Base-by-base conservation (phyloP, 768 basidiomycete species). In the Cystofilobasidium capitatum region DNA sequence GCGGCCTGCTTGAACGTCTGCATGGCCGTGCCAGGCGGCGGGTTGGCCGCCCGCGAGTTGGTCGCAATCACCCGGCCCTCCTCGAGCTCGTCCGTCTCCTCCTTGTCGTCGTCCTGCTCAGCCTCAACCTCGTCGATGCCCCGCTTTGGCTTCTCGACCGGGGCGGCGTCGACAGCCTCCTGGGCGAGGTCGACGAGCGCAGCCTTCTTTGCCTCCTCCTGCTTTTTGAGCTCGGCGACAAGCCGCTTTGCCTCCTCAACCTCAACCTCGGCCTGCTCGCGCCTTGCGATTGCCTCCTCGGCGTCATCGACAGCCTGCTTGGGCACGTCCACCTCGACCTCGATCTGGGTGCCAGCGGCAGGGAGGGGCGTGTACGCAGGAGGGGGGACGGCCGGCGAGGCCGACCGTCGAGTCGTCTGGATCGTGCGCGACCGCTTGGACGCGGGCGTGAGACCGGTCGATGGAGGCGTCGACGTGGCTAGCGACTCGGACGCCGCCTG, bases 1-100 rank as follows among this genome's bases (percentile, higher is more conserved):
- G 86, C 88, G 63, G 86, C 80, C 40, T 85, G 85, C 77, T 87
- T 88, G 72, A 83, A 82, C 73, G 84, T 82, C 14, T 89, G 85
- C 71, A 85, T 82, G 70, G 86, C 74, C 24, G 61, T 57, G 79
- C 74, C 58, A 24, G 70, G 80, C 74, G 75, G 83, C 82, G 58
- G 16, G 65, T 58, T 24, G 65, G 29, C 58, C 4, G 69, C 72
- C 55, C 89, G 82, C 57, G 81, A 82, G 75, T 91, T 91, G 36
- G 84, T 81, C 24, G 79, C 81, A 61, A 87, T 81, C 55, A 77
- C 78, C 70, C 86, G 82, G 55, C 81, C 83, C 1, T 77, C 73
- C 75, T 87, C 67, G 36, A 68, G 66, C 22, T 73, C 74, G n/a
- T 85, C 86, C 77, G 88, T 85, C 45, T 85, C 77, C 74, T 89